Conservation (phyloP, 139 green algal species). For the Chlorella sp. region DNA sequence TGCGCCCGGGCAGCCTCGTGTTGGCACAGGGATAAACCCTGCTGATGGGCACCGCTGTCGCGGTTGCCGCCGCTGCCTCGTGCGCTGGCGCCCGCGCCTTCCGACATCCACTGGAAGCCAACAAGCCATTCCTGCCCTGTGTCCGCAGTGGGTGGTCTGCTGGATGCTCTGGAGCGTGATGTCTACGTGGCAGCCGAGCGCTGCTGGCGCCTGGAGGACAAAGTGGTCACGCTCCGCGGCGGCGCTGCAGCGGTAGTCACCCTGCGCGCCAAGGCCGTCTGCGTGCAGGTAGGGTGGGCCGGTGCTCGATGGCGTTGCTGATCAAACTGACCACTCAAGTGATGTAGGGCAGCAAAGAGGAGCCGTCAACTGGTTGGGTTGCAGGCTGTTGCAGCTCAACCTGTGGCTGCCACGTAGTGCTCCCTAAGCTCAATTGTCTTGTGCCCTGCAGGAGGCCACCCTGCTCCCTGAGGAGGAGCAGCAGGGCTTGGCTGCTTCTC, state of each 20-base stretch:
- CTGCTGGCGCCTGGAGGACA: slow-evolving; percentile 24
- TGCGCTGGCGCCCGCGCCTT: no score
- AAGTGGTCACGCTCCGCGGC: slow-evolving; percentile 13
- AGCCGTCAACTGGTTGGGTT: no score
- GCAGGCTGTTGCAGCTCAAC: no score
- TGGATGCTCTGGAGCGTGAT: slow-evolving; percentile 19
- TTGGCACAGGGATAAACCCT: no score
- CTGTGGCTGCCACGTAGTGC: neutral
- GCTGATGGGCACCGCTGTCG: no score
- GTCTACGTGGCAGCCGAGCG: slow-evolving; percentile 7
- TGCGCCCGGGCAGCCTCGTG: no score
- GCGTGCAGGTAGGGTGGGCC: slow-evolving; percentile 6
- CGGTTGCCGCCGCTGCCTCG: no score
- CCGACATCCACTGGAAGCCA: no score
- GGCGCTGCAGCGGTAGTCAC: neutral
- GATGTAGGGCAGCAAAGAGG: neutral
- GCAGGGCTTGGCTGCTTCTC: neutral
- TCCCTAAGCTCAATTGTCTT: neutral
- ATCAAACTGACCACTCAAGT: no score
- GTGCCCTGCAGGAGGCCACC: slow-evolving; percentile 8
- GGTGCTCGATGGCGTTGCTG: no score
- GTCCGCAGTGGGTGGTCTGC: slow-evolving; percentile 3
- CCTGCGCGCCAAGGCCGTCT: slow-evolving; percentile 4
- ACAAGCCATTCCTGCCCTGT: no score
- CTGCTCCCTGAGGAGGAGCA: slow-evolving; percentile 12